Evolutionary conservation across 1,284 basidiomycete species (phyloP).

Genomic region (Fomitopsis betulina): DNA sequence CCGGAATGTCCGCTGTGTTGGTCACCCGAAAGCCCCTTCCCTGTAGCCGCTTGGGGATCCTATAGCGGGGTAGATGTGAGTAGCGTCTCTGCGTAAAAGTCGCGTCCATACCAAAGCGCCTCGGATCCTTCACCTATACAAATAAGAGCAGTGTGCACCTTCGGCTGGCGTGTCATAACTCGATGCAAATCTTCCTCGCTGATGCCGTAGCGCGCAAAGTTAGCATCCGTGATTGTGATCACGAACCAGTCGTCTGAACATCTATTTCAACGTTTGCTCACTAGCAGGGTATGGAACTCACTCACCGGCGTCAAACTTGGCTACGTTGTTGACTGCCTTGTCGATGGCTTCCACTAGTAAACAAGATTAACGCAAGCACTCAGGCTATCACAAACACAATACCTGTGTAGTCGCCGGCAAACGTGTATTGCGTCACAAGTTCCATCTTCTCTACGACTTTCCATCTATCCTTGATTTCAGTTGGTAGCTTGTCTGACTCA

Average conservation of each 20-base stretch:
- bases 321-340: constrained; percentile 54
- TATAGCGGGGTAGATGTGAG: constrained; percentile 19
- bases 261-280: background rate
- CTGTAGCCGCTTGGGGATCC: constrained; percentile 52
- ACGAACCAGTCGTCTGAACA: constrained; percentile 61
- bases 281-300: background rate
- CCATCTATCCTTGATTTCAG: constrained; percentile 53
- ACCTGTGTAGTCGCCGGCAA: constrained; percentile 64
- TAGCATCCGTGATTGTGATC: constrained; percentile 65
- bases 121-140: constrained; percentile 70
- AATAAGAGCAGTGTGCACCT: constrained; percentile 61
- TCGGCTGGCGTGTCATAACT: constrained; percentile 55
- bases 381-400: background rate
- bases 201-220: constrained; percentile 59
- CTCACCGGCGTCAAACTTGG: constrained; percentile 56
- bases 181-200: constrained; percentile 52
- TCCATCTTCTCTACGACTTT: constrained; percentile 66
- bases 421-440: constrained; percentile 62
- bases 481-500: constrained; percentile 40
- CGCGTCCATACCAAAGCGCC: constrained; percentile 44
- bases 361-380: constrained; percentile 1
- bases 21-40: constrained; percentile 32
- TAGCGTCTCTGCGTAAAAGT: background rate
- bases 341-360: constrained; percentile 55
- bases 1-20: constrained; percentile 37